Evolutionary conservation across 2,329 filamentous ascomycete genomes (phyloP), one percentile per base, ranked within the genome.

Genomic region (Pseudocercospora fuligena): DNA sequence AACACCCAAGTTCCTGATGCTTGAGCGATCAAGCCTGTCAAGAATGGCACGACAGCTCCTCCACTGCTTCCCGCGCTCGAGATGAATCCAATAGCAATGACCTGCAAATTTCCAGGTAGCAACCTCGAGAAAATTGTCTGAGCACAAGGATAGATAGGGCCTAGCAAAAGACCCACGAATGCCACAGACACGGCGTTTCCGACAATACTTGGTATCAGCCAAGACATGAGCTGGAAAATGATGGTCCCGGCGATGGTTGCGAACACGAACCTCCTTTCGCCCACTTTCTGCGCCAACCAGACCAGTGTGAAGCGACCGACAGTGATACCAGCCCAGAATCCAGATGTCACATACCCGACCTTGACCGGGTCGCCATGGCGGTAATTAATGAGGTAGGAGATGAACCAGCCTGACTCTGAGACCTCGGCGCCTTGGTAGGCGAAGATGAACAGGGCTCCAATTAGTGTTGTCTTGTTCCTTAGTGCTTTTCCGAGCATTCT

Each of bases 381-480:
- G 27, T 88, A 86, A 59, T 86, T 85, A 78, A 95, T 93, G 46
- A 96, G 82, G 81, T 94, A 96, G 2, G 90, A 93, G 68, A 94
- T 93, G 58, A 94, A 90, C 93, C 92, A 96, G 61, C 92, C 92
- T 0, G 90, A 92, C 70, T 94, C 92, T 14, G 89, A 89, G 16
- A 96, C 92, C 79, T 96, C 92, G 40, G 91, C 90, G 36, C 92
- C 92, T 78, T 95, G 92, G 78, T 97, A 96, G 27, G 89, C 88
- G 77, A 96, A 95, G 77, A 95, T 91, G 82, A 95, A 95, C 9
- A 92, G 78, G 0, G 92, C 90, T 2, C 92, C 91, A 0, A 95
- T 83, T 1, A 95, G 79, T 0, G 93, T 92, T 4, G 89, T 84
- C 33, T 79, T 81, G 70, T 84, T 85, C 65, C 80, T 80, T 33